A percentile compares a stretch with the other conserved stretches of the same genome.
These are phyloP conservation scores for Domatiomyces catenatus DNA, from an alignment of 2,329 filamentous ascomycete species.

Conservation along the genomic window DNA sequence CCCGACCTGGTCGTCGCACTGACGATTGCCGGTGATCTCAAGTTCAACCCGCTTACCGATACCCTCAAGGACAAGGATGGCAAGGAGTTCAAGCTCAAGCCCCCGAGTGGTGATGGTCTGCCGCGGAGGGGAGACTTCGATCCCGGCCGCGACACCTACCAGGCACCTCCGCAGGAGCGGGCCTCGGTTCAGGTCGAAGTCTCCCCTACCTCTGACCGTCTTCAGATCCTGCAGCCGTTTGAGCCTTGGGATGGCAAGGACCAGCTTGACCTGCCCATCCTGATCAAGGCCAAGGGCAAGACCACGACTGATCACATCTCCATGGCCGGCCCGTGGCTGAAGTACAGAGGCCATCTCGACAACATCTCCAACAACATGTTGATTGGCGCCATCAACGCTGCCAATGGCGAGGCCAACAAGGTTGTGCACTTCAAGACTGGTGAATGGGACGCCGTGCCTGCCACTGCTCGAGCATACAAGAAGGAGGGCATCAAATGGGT, in stretches of 20 bases:
- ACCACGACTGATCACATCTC: constrained; percentile 96
- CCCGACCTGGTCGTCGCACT: constrained; percentile 80
- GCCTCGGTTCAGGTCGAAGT: constrained; percentile 60
- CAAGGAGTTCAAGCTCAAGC: constrained; percentile 80
- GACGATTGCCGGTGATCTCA: constrained; percentile 65
- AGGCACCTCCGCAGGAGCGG: constrained; percentile 77
- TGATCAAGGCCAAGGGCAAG: constrained; percentile 95
- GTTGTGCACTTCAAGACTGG: constrained; percentile 78
- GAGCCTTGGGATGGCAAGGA: constrained; percentile 84
- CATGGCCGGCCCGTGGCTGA: constrained; percentile 92
- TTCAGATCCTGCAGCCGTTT: constrained; percentile 83
- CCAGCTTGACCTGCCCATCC: constrained; percentile 63
- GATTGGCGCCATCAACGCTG: constrained; percentile 90
- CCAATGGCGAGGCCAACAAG: constrained; percentile 96
- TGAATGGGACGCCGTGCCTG: constrained; percentile 75
- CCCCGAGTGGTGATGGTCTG: constrained; percentile 67
- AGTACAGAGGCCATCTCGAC: constrained; percentile 97
- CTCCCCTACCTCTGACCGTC: constrained; percentile 77
- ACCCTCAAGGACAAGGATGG: constrained; percentile 87
- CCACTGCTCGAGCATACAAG: constrained; percentile 96
- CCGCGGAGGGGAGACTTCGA: constrained; percentile 64
- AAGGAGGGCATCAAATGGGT: constrained; percentile 91
- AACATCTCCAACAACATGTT: constrained; percentile 99
- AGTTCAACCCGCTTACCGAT: constrained; percentile 92
- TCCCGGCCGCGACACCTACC: constrained; percentile 83